Conservation (phyloP, 495 filamentous ascomycete genomes). For the Durotheca rogersii region DNA sequence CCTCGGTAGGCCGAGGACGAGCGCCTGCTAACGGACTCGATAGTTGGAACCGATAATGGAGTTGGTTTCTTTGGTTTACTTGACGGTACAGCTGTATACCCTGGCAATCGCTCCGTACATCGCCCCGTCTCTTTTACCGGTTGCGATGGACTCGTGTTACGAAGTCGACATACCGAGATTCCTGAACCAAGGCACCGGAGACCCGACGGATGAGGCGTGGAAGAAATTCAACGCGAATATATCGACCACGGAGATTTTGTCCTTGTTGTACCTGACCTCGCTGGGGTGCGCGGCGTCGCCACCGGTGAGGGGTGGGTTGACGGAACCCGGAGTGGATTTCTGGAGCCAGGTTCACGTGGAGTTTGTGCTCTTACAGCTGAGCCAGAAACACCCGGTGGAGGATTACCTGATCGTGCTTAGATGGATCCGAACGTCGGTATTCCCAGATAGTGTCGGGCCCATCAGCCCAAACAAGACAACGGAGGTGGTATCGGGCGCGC, state of each 20-base stretch:
- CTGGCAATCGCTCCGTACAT: constrained; percentile 44
- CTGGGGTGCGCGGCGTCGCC: constrained; percentile 39
- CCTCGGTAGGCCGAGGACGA: neutral
- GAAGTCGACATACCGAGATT: constrained; percentile 38
- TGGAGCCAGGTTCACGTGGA: constrained; percentile 50
- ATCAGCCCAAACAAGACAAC: constrained; percentile 39
- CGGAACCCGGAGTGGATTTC: constrained; percentile 38
- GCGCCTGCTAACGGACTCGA: constrained; percentile 6
- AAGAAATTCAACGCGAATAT: constrained; percentile 33
- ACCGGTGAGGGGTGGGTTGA: constrained; percentile 18
- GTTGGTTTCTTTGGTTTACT: constrained; percentile 40
- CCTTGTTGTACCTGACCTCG: constrained; percentile 42
- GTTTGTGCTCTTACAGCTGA: constrained; percentile 48
- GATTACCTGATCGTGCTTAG: constrained; percentile 44
- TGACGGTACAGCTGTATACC: constrained; percentile 44
- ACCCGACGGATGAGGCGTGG: constrained; percentile 28
- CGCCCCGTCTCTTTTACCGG: constrained; percentile 42
- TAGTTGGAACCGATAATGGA: constrained; percentile 48
- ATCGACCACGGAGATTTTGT: constrained; percentile 43
- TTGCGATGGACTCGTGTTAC: constrained; percentile 40
- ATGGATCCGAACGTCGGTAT: constrained; percentile 44
- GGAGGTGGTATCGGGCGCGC: constrained; percentile 33
- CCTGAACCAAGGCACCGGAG: constrained; percentile 24
- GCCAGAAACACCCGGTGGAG: constrained; percentile 45
- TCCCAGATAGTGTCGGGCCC: constrained; percentile 47